Base-by-base conservation (phyloP, 352 stramenopile genomes). In the Pythium sukuiense region DNA sequence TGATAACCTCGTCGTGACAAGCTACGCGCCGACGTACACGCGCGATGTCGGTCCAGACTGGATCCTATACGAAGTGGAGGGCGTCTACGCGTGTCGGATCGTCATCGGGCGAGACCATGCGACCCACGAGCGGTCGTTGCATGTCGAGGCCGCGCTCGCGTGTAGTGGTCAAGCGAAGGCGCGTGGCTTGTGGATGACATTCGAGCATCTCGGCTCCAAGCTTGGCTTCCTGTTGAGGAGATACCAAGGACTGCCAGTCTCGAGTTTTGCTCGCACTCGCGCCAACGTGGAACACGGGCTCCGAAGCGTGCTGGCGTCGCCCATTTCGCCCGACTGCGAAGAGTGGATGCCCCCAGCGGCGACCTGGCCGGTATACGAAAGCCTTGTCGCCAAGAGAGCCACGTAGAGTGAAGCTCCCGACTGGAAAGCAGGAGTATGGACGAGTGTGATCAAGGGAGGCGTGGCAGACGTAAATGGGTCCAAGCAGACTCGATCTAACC, bases 1-100 rank as follows among this genome's bases (percentile, higher is more conserved):
- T 11, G 70, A 76, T 18, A 61, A 73, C 20, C 49, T 73, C n/a
- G 65, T 58, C 0, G 62, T 76, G 33, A 33, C 48, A 4, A 71
- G 41, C 14, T 69, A 69, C 59, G 16, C 24, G 20, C 14, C 37
- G 11, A n/a, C 33, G 9, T 8, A 56, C 29, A 24, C 32, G 1
- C 45, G 59, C n/a, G 4, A 50, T 2, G 30, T 16, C 1, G 59
- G 59, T 3, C 48, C 59, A 0, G 59, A 65, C 33, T 57, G 59
- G 46, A 41, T 65, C 27, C 12, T 57, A 11, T 58, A 65, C 30
- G 7, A 45, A 3, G n/a, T 37, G 12, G 32, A 57, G 3, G 33
- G 27, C n/a, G 3, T 26, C 4, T 55, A 54, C 29, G 49, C 60
- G 1, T 66, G 60, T 18, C 49, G 52, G 2, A 6, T 59, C 6